Conservation (phyloP, 148 eudicot species). For the Nepenthes gracilis region DNA sequence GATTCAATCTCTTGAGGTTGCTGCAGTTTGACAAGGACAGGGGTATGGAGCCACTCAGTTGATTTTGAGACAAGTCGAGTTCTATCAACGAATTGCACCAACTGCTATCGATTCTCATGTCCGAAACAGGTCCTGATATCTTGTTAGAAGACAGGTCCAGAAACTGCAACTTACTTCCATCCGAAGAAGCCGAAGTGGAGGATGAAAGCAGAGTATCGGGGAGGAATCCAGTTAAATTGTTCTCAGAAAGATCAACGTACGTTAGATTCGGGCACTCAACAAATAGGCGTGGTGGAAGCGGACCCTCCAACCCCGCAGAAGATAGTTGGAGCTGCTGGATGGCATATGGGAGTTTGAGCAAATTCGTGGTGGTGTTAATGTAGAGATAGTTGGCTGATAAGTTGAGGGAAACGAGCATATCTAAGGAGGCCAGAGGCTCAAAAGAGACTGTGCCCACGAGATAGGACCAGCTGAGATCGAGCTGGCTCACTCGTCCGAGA, state of each 20-base stretch:
- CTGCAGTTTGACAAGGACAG: constrained; percentile 33
- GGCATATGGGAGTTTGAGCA: constrained; percentile 51
- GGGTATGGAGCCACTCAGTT: constrained; percentile 28
- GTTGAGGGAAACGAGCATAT: constrained; percentile 52
- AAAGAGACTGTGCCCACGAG: constrained; percentile 43
- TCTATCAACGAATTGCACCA: constrained; percentile 24
- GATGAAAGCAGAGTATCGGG: constrained; percentile 26
- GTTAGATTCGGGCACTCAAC: constrained; percentile 38
- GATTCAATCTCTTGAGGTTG: constrained; percentile 33
- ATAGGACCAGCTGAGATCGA: constrained; percentile 59
- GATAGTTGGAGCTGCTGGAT: constrained; percentile 46
- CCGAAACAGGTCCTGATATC: constrained; percentile 28
- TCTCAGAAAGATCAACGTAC: constrained; percentile 45
- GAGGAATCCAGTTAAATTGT: constrained; percentile 50
- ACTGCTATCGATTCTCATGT: constrained; percentile 18
- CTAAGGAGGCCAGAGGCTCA: constrained; percentile 43
- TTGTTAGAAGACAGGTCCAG: constrained; percentile 60
- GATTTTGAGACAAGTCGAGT: constrained; percentile 50
- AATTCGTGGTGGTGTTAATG: constrained; percentile 42
- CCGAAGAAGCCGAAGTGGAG: background rate
- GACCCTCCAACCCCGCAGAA: constrained; percentile 43
- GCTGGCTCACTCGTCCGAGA: constrained; percentile 39
- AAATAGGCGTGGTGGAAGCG: constrained; percentile 36
- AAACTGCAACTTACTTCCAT: constrained; percentile 23
- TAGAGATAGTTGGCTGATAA: constrained; percentile 51